A percentile compares a stretch with the other conserved stretches of the same genome.
Conservation (phyloP, 257 asterid genomes). For the Capsicum pubescens region DNA sequence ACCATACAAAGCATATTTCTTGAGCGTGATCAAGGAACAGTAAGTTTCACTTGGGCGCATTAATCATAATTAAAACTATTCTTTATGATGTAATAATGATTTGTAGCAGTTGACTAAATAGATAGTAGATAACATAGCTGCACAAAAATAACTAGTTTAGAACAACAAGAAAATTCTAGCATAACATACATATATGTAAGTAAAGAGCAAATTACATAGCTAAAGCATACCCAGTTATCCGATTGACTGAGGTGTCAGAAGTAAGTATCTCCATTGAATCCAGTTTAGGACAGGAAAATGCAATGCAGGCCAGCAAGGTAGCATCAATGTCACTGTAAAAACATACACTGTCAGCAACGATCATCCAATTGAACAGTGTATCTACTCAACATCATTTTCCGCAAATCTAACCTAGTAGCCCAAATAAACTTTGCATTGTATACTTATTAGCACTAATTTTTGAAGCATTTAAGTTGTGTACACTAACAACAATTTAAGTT, state of each 20-base stretch:
- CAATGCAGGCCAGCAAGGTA: slow-evolving; percentile 88
- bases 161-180: neutral
- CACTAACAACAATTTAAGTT: neutral
- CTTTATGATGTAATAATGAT: neutral
- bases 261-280: slow-evolving; percentile 76
- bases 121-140: neutral
- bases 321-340: slow-evolving; percentile 88
- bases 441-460: neutral
- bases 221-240: slow-evolving; percentile 78
- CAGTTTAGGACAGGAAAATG: slow-evolving; percentile 90
- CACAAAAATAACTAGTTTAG: neutral
- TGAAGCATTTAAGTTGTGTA: neutral
- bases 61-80: neutral
- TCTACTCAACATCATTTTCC: neutral
- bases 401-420: slow-evolving; percentile 5
- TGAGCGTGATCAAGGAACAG: neutral
- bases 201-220: neutral
- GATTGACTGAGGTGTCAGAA: slow-evolving; percentile 60
- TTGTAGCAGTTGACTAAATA: neutral
- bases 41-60: neutral
- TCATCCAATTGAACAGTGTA: neutral
- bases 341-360: slow-evolving; percentile 30
- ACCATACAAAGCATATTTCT: neutral
- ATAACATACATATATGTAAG: neutral
- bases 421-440: neutral